phyloP scores from a whole-genome alignment of 768 basidiomycete genomes.

The Nevesoporus exiguus region DNA sequence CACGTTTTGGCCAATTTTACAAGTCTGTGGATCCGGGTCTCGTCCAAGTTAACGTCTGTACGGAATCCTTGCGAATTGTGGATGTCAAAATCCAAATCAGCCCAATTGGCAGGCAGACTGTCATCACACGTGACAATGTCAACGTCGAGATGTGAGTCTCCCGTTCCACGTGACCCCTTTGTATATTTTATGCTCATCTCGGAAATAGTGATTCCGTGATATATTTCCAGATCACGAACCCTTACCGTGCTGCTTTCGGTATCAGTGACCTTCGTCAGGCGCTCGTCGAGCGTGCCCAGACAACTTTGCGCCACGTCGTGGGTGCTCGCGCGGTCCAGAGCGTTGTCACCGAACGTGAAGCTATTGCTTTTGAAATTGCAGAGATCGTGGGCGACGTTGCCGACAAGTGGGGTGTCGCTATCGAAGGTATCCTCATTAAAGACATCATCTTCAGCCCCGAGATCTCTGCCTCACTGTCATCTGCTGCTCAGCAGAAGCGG shows the following conservation, averaged over 20 bases:
- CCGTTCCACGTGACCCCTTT: not conserved
- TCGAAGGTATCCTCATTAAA: conserved; percentile 94
- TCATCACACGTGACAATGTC: conserved; percentile 96
- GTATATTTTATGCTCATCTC: not conserved
- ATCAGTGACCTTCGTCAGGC: conserved; percentile 87
- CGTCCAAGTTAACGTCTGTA: conserved; percentile 91
- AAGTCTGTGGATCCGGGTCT: conserved; percentile 92
- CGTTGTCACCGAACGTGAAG: conserved; percentile 95
- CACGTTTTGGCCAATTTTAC: conserved; percentile 95
- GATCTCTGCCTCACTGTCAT: conserved; percentile 85
- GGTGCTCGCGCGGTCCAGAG: conserved; percentile 93
- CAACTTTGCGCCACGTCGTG: conserved; percentile 95
- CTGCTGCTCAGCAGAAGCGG: conserved; percentile 95
- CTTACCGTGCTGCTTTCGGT: conserved; percentile 92
- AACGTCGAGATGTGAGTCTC: conserved; percentile 81
- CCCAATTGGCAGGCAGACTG: conserved; percentile 79
- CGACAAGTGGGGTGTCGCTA: conserved; percentile 95
- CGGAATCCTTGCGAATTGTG: conserved; percentile 80
- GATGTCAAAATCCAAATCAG: conserved; percentile 97
- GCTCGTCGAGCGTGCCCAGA: conserved; percentile 82
- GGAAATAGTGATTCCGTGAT: conserved; percentile 79
- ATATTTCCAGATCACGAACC: conserved; percentile 86
- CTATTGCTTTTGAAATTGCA: conserved; percentile 93
- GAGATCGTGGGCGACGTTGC: conserved; percentile 91
- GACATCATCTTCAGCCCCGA: conserved; percentile 92